phyloP scores from a whole-genome alignment of 75 land plant species.

The Picea glauca region DNA sequence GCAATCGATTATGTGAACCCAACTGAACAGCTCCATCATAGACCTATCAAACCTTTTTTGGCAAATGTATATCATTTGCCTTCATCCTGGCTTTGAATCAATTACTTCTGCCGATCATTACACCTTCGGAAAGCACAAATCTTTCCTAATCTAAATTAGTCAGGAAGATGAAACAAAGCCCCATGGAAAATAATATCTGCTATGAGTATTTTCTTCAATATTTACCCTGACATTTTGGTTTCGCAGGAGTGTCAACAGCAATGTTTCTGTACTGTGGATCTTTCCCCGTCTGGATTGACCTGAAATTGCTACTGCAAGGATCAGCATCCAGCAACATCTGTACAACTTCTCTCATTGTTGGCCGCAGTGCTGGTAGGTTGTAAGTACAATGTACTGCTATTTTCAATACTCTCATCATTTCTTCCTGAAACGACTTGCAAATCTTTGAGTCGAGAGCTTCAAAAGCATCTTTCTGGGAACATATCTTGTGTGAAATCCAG shows the following conservation, averaged over 20 bases:
- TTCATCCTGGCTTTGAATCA: no score
- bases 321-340: conserved; percentile 63
- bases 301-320: conserved; percentile 17
- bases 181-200: no score
- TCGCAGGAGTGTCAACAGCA: background rate
- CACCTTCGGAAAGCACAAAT: no score
- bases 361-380: conserved; percentile 50
- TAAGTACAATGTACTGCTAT: conserved; percentile 75
- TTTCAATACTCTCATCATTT: conserved; percentile 56
- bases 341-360: conserved; percentile 83
- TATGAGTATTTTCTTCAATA: no score
- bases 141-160: no score
- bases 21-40: no score
- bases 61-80: no score
- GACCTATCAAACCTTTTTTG: no score
- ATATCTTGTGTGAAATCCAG: conserved; percentile 61
- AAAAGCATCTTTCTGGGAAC: conserved; percentile 34
- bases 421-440: conserved; percentile 30
- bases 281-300: background rate
- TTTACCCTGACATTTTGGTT: no score
- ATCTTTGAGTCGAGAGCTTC: conserved; percentile 46
- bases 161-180: no score
- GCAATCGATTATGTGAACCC: no score
- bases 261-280: background rate
- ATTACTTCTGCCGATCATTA: no score